Evolutionary conservation across 1,284 basidiomycete genomes (phyloP).

Genomic region (Pisolithus thermaeus): DNA sequence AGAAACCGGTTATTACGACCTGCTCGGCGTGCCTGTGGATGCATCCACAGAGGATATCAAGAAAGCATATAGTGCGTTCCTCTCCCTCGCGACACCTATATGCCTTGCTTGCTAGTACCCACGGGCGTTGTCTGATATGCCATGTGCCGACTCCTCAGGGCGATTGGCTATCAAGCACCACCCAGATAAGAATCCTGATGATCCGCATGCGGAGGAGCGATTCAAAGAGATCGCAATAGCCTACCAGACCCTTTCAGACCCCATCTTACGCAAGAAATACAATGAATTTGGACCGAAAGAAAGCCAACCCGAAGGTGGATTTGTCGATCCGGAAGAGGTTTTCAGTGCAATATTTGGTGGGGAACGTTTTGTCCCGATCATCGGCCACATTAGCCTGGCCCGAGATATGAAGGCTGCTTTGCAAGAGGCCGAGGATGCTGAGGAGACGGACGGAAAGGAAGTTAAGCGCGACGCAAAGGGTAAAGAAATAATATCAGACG

Average conservation of each 20-base stretch:
- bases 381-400: constrained; percentile 79
- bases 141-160: constrained; percentile 38
- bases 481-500: constrained; percentile 68
- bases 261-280: constrained; percentile 81
- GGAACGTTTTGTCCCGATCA: constrained; percentile 77
- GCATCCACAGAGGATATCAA: constrained; percentile 87
- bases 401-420: constrained; percentile 97
- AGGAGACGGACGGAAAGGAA: constrained; percentile 42
- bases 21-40: constrained; percentile 68
- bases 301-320: constrained; percentile 72
- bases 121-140: not conserved
- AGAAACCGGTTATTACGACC: constrained; percentile 86
- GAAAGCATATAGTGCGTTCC: constrained; percentile 80
- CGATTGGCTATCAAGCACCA: constrained; percentile 92
- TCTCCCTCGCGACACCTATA: not conserved
- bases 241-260: constrained; percentile 87
- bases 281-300: constrained; percentile 88
- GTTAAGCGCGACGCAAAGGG: constrained; percentile 60
- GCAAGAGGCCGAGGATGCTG: constrained; percentile 84
- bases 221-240: constrained; percentile 89
- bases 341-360: constrained; percentile 93
- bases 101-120: too few species aligned
- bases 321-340: constrained; percentile 72
- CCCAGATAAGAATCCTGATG: constrained; percentile 90
- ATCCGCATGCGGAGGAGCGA: constrained; percentile 85